Evolutionary conservation across 352 stramenopile species (phyloP), one percentile per base, ranked within the genome.

Genomic region (Pythium sukuiense): DNA sequence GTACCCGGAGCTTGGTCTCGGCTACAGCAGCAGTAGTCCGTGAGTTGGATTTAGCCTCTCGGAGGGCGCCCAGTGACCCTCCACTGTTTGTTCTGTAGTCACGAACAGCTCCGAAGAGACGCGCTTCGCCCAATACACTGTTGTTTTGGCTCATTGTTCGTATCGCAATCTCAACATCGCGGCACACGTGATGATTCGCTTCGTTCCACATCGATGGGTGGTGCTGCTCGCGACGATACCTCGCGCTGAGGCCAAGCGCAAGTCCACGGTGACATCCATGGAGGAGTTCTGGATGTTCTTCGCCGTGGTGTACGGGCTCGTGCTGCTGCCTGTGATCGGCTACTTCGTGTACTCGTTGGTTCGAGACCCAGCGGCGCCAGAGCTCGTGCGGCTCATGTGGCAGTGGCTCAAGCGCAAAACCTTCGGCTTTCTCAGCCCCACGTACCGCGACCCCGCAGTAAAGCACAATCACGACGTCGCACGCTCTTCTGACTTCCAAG

Each of bases 1-100:
- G 70, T 88, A 88, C 54, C 78, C 76, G 0, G 76, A 88, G 55
- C 78, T 90, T 55, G 72, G 71, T 32, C 72, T 83, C 26, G 82
- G 82, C 67, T 89, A 89, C 65, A 88, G 73, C 67, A 71, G 59
- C 18, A n/a, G 2, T 1, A 18, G 16, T 14, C 30, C 9, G 26
- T 63, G 24, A 39, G n/a, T 14, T 55, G 37, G n/a, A 16, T 18
- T 24, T n/a, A 62, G 6, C 56, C 49, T 43, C 46, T 64, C 32
- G n/a, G 45, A 64, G 18, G 24, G 58, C 39, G n/a, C n/a, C 45
- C 12, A 14, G 39, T 7, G 5, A 8, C 18, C 18, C 9, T 48
- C 16, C 39, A 48, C 14, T 48, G 39, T 48, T 6, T 26, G 39
- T 48, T 48, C 2, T 48, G 12, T 24, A 3, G 39, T 48, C 39